Base-by-base conservation (phyloP, 495 filamentous ascomycete species). In the Xylaria curta region DNA sequence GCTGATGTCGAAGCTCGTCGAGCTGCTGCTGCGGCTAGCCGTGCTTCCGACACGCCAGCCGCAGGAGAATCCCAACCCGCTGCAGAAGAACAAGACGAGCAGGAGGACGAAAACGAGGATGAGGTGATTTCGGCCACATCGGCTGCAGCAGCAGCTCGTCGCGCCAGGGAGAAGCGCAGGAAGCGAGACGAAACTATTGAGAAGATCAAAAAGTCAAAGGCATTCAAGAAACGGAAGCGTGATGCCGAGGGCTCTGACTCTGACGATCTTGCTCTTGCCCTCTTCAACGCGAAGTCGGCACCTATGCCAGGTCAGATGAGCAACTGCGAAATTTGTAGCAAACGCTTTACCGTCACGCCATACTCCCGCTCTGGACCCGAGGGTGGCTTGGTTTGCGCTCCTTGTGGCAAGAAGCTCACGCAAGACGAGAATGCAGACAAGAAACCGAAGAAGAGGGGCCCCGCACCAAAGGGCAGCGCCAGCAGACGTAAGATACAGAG, bases 321-420 rank as follows among this genome's bases (percentile, higher is more conserved):
- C 36, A 95, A 97, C 74, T 99, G 96, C 75, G 94, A 93, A 58
- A 81, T 88, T 8, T 99, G 96, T 78, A 85, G 88, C 28, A 95
- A 93, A 75, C 90, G 96, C 31, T 99, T 99, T 77, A 97, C 94
- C 0, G 96, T 99, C 36, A 98, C 96, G 0, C 83, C 94, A 0
- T 99, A 99, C 78, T 92, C 90, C 73, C 92, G 93, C 74, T 87
- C 89, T n/a, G 92, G 92, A 17, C 91, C 92, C 0, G 85, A 91
- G 21, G 94, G 94, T 1, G 95, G 94, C 21, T 82, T 99, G 24
- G 85, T 99, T 15, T 99, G 96, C 79, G 83, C 83, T 0, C 90
- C 92, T 63, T 99, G 96, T 76, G 92, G 94, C n/a, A 95, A 91
- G 75, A 90, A 93, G 51, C 82, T 92, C 31, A 85, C 83, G 42